These are phyloP conservation scores for Penicillium malachiteum DNA, from an alignment of 495 filamentous ascomycete genomes.

Conservation along the genomic window DNA sequence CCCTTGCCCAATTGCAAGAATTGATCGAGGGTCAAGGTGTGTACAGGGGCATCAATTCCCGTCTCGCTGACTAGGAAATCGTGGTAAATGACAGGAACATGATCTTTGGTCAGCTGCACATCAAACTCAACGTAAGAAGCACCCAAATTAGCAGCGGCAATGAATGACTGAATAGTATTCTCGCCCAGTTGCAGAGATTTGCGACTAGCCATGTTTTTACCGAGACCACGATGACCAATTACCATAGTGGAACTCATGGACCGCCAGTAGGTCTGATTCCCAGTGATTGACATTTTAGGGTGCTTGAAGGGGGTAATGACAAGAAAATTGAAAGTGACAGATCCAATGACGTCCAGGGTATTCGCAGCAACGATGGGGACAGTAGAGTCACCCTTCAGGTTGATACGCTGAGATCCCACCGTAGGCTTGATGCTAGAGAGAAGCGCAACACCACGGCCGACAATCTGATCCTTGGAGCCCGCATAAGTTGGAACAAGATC, in stretches of 20 bases:
- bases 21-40: slow-evolving; percentile 88
- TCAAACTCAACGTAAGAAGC: slow-evolving; percentile 92
- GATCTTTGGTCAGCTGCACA: slow-evolving; percentile 97
- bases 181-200: slow-evolving; percentile 91
- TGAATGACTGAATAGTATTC: slow-evolving; percentile 93
- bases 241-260: slow-evolving; percentile 79
- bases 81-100: slow-evolving; percentile 98
- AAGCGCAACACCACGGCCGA: slow-evolving; percentile 90
- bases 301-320: slow-evolving; percentile 94
- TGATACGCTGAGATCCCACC: slow-evolving; percentile 77
- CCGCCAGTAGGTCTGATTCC: slow-evolving; percentile 94
- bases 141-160: slow-evolving; percentile 90
- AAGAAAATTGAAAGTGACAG: slow-evolving; percentile 94
- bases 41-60: slow-evolving; percentile 94
- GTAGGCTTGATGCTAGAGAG: slow-evolving; percentile 79
- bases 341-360: slow-evolving; percentile 86
- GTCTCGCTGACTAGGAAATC: slow-evolving; percentile 99
- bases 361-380: slow-evolving; percentile 82
- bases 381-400: slow-evolving; percentile 87
- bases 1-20: slow-evolving; percentile 79
- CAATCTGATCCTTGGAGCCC: slow-evolving; percentile 79
- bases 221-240: slow-evolving; percentile 88
- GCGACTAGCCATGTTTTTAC: slow-evolving; percentile 81
- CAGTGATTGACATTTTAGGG: slow-evolving; percentile 86
- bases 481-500: slow-evolving; percentile 97